Evolutionary conservation across 371 early-diverging fungal genomes (phyloP), one percentile per base, ranked within the genome.

Genomic region (Rhizomucor pusillus): DNA sequence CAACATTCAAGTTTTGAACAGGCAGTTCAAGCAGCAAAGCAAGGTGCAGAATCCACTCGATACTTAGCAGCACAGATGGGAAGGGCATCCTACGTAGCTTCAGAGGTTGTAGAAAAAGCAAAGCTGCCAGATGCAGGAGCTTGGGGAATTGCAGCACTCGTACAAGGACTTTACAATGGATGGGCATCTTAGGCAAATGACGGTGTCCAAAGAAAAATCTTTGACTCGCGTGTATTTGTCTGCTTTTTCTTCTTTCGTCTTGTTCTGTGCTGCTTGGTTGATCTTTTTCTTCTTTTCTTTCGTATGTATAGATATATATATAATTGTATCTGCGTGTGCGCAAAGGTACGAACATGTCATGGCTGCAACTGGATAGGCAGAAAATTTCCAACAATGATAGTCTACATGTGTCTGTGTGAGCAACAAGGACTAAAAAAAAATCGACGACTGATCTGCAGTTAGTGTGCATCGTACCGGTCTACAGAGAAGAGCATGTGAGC

Each of bases 301-400:
- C n/a, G n/a, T n/a, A n/a, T n/a, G n/a, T n/a, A n/a, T n/a, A n/a
- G n/a, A n/a, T n/a, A n/a, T n/a, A n/a, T n/a, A n/a, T n/a, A n/a
- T n/a, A n/a, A n/a, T n/a, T n/a, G n/a, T n/a, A n/a, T n/a, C n/a
- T n/a, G n/a, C n/a, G n/a, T n/a, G n/a, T n/a, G n/a, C n/a, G n/a
- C n/a, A n/a, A n/a, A n/a, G n/a, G 11, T 14, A 14, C 37, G 37
- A 37, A 9, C 37, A 18, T 23, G 19, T 33, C 40, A 50, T 67
- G 57, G 62, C 59, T 75, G 71, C 23, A 73, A 54, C 47, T 77
- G 71, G 22, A 87, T 76, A 10, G 90, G 89, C 54, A 93, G 75
- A 67, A 93, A 93, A 66, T 93, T 91, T 43, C 89, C 87, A 16
- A 86, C 87, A 49, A 92, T 87, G 4, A 77, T 80, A 20, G 83